Base-by-base conservation (phyloP, 2,329 filamentous ascomycete genomes). In the Beauveria rudraprayagi region DNA sequence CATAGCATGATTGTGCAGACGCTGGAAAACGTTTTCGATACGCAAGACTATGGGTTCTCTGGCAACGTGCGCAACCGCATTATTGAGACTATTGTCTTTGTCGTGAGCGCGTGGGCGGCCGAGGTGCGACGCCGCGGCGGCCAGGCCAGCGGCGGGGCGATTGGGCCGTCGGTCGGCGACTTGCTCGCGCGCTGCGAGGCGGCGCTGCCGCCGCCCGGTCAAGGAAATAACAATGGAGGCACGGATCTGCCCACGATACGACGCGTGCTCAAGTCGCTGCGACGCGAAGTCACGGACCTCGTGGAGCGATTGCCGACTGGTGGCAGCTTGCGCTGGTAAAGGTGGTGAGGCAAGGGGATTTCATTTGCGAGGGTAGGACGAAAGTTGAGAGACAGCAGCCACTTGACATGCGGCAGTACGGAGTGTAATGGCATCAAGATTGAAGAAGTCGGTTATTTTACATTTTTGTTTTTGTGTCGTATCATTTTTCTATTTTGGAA, bases 11-110 rank as follows among this genome's bases (percentile, higher is more conserved):
- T 85, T 53, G 75, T 80, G 17, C 78, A 81, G 17, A 78, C 84
- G 9, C 74, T 86, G 6, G 83, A 85, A 71, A 75, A 75, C 48
- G 77, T 84, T 57, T 81, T 85, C 26, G 82, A 85, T 65, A 78
- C 80, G 2, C 82, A 85, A 65, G 82, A 84, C 67, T 77, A 82
- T 48, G 83, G 83, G 0, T 85, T 85, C 70, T 82, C 78, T 30
- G 81, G 80, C 44, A 73, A 76, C 30, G 70, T 71, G 40, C 76
- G 82, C 56, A 78, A 75, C 61, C 73, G 78, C 22, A 75, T 86
- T 24, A 78, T 83, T 46, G 81, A 83, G 69, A 81, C 83, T 71
- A 81, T 85, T 65, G 72, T 76, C 43, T 77, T 75, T 56, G 77
- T 76, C 1, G 76, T 83, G 11, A 76, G 76, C 58, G 73, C 75